Conservation (phyloP, 2,329 filamentous ascomycete genomes). For the Phaeomoniella chlamydospora region DNA sequence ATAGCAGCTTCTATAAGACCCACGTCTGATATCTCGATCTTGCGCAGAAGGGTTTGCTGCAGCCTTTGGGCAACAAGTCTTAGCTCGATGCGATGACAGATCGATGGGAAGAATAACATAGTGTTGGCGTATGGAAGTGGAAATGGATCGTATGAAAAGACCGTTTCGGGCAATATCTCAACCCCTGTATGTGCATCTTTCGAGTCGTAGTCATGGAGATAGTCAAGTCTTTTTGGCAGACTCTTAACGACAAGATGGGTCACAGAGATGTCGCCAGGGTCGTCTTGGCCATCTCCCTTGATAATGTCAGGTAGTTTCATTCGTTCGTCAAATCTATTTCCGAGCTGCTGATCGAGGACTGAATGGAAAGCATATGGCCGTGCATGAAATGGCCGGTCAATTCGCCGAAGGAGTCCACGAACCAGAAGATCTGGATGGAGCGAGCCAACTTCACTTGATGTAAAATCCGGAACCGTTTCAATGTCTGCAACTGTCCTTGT, state of each 20-base stretch:
- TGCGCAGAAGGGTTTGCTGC: conserved; percentile 36
- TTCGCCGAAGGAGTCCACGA: background rate
- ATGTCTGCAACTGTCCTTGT: background rate
- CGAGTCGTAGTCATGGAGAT: conserved; percentile 9
- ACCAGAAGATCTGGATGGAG: background rate
- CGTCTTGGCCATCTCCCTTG: too few species aligned
- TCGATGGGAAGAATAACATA: conserved; percentile 53
- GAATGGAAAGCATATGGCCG: background rate
- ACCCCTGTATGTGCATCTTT: background rate
- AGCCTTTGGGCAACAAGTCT: conserved; percentile 49
- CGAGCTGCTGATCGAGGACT: too few species aligned
- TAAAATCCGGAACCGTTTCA: background rate
- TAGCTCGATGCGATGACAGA: conserved; percentile 56
- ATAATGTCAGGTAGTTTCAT: too few species aligned
- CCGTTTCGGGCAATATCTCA: background rate
- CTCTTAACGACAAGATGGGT: conserved; percentile 13
- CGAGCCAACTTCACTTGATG: too few species aligned
- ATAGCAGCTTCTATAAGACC: conserved; percentile 54
- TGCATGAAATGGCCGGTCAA: background rate
- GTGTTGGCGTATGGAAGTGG: conserved; percentile 32
- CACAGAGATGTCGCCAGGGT: too few species aligned
- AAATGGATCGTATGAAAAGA: conserved; percentile 18
- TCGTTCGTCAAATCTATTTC: too few species aligned
- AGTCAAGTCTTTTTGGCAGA: conserved; percentile 19
- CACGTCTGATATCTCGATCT: conserved; percentile 39